Percentiles rank a stretch among this genome's conserved stretches.
Evolutionary conservation across 2,329 filamentous ascomycete species (phyloP).

Genomic region (Microdochium trichocladiopsis): DNA sequence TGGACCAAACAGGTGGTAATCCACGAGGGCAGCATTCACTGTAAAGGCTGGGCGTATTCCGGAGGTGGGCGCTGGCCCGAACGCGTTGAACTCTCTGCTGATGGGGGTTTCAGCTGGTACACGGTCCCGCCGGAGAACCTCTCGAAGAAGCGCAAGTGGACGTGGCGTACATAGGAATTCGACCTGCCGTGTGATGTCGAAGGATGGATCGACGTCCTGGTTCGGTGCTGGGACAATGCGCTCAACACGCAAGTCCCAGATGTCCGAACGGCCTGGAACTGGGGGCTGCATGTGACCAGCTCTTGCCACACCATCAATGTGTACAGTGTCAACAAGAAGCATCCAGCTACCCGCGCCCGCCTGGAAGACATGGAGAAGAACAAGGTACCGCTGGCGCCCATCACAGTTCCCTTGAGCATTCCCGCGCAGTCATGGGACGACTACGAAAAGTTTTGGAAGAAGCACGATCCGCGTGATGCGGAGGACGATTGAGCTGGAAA

Average conservation of each 20-base stretch:
- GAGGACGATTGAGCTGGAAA: slow-evolving; percentile 8
- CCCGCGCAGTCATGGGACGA: slow-evolving; percentile 30
- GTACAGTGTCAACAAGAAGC: slow-evolving; percentile 54
- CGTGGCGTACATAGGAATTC: slow-evolving; percentile 59
- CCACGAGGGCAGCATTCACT: slow-evolving; percentile 50
- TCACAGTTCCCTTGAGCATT: slow-evolving; percentile 46
- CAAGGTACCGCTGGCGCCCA: slow-evolving; percentile 38
- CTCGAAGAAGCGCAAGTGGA: slow-evolving; percentile 53
- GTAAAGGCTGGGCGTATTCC: slow-evolving; percentile 52
- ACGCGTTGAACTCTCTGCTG: slow-evolving; percentile 54
- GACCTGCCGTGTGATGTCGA: slow-evolving; percentile 56
- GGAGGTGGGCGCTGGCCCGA: slow-evolving; percentile 54
- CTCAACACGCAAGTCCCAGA: slow-evolving; percentile 53
- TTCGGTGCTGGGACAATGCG: slow-evolving; percentile 54
- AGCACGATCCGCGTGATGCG: slow-evolving; percentile 14
- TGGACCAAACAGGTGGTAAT: slow-evolving; percentile 52
- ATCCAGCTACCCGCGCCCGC: slow-evolving; percentile 36
- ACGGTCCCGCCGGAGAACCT: slow-evolving; percentile 52
- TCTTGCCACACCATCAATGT: slow-evolving; percentile 53
- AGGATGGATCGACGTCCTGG: slow-evolving; percentile 53
- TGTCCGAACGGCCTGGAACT: slow-evolving; percentile 53
- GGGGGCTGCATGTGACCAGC: slow-evolving; percentile 58
- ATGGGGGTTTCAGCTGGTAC: slow-evolving; percentile 61
- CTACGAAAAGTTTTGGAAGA: slow-evolving; percentile 13
- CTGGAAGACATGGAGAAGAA: slow-evolving; percentile 43